Percentiles rank a stretch among this genome's conserved stretches.
These are phyloP conservation scores for Coffea eugenioides DNA, from an alignment of 257 asterid species.

Conservation along the genomic window DNA sequence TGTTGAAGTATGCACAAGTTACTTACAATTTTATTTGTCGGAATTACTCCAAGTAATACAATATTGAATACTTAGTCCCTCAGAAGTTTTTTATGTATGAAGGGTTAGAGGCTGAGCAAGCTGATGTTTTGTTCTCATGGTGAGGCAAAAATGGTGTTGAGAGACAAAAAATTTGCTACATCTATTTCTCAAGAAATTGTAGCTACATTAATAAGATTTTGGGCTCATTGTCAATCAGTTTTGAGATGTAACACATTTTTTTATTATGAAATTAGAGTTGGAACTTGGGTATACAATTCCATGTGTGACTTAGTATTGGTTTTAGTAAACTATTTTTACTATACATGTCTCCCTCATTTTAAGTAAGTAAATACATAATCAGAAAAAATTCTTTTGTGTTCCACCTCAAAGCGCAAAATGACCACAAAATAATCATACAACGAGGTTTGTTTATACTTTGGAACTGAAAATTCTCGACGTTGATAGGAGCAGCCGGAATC, in stretches of 20 bases:
- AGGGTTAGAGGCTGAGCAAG: background rate
- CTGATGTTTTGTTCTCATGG: background rate
- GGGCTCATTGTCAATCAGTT: too few species aligned
- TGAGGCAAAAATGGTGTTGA: background rate
- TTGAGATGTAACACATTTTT: too few species aligned
- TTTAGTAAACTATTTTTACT: background rate
- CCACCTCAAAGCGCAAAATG: background rate
- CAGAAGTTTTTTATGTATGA: background rate
- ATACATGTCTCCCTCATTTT: background rate
- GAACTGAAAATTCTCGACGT: background rate
- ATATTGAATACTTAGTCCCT: background rate
- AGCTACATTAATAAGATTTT: too few species aligned
- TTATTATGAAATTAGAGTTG: too few species aligned
- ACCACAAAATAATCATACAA: background rate
- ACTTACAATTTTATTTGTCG: background rate
- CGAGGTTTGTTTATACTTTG: background rate
- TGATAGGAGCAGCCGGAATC: background rate
- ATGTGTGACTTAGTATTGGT: too few species aligned
- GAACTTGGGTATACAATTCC: too few species aligned
- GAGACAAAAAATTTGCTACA: too few species aligned
- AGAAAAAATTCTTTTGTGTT: background rate
- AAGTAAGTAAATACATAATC: background rate
- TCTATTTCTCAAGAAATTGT: too few species aligned
- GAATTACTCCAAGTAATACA: background rate
- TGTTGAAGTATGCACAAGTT: background rate